phyloP scores from a whole-genome alignment of 306 rosid genomes.

The Prunus armeniaca region DNA sequence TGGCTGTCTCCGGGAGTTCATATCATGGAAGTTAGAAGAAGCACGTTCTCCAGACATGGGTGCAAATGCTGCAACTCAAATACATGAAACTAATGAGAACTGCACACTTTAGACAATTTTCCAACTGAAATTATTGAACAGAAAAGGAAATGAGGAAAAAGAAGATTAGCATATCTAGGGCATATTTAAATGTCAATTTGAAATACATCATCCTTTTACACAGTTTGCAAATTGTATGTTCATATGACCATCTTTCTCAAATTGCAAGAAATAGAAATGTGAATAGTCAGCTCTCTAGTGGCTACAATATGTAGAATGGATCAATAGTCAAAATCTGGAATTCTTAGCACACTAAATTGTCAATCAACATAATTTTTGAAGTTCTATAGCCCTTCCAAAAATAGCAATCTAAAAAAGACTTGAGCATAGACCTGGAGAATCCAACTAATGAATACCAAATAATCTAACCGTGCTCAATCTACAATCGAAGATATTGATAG shows the following conservation, averaged over 20 bases:
- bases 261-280: background rate
- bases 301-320: background rate
- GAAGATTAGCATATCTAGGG: background rate
- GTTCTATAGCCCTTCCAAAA: background rate
- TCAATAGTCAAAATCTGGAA: background rate
- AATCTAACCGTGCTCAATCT: background rate
- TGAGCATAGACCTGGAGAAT: background rate
- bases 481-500: background rate
- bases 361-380: background rate
- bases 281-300: background rate
- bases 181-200: background rate
- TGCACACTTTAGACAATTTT: background rate
- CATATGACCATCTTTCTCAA: background rate
- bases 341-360: background rate
- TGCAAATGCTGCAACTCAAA: constrained; percentile 74
- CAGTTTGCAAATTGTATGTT: background rate
- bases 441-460: background rate
- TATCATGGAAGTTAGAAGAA: constrained; percentile 28
- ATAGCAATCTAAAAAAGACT: background rate
- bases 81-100: background rate
- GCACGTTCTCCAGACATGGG: constrained; percentile 54
- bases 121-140: background rate
- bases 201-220: background rate
- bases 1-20: constrained; percentile 44
- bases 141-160: too few species aligned